Conservation (phyloP, 2,329 filamentous ascomycete genomes). For the Penicillium sp. region DNA sequence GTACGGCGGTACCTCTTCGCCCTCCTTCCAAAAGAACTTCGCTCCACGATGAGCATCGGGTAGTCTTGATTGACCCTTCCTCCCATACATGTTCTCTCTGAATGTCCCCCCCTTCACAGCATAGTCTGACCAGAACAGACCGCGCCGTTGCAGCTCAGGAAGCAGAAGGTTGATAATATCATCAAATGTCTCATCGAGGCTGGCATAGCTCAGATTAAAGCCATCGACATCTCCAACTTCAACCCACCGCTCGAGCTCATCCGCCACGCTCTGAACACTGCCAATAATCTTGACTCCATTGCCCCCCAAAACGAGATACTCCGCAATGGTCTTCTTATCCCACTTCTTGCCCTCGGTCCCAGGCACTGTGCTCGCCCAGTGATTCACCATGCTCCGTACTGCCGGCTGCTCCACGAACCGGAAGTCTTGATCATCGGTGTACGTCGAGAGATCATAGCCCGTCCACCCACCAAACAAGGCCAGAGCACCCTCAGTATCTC, state of each 20-base stretch:
- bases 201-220: conserved; percentile 38
- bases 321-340: conserved; percentile 37
- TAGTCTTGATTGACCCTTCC: conserved; percentile 30
- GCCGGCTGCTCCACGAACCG: conserved; percentile 43
- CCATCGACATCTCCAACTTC: conserved; percentile 36
- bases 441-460: conserved; percentile 45
- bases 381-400: conserved; percentile 46
- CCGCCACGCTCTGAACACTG: conserved; percentile 37
- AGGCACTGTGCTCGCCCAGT: conserved; percentile 46
- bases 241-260: conserved; percentile 40
- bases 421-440: conserved; percentile 48
- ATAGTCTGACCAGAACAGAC: conserved; percentile 41
- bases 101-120: conserved; percentile 38
- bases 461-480: conserved; percentile 51
- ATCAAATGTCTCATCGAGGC: conserved; percentile 37
- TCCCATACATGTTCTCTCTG: conserved; percentile 40
- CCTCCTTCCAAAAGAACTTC: conserved; percentile 37
- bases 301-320: conserved; percentile 36
- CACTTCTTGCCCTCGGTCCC: conserved; percentile 42
- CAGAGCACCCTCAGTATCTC: conserved; percentile 46
- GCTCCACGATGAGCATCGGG: conserved; percentile 38
- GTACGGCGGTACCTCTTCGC: conserved; percentile 35
- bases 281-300: conserved; percentile 39
- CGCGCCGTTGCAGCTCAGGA: conserved; percentile 35
- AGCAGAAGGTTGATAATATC: conserved; percentile 35